phyloP scores from a whole-genome alignment of 345 rosid genomes.

The Microcos paniculata region DNA sequence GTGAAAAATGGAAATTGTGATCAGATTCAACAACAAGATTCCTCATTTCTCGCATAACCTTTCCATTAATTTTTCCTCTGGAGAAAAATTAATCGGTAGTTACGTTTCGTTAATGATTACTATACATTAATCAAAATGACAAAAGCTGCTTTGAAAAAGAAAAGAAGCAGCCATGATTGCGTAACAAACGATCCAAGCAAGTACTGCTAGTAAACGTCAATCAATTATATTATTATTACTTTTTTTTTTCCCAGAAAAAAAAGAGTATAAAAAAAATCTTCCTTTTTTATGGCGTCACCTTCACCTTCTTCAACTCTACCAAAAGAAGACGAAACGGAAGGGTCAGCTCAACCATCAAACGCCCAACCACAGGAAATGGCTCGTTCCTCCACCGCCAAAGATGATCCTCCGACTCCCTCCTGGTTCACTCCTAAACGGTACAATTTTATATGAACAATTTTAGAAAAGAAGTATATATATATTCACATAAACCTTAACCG shows the following conservation, averaged over 20 bases:
- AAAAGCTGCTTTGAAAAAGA: not conserved
- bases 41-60: too few species aligned
- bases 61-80: too few species aligned
- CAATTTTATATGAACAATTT: too few species aligned
- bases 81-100: too few species aligned
- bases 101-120: too few species aligned
- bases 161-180: not conserved
- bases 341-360: not conserved
- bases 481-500: not conserved
- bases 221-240: not conserved
- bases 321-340: not conserved
- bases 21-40: too few species aligned
- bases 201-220: not conserved
- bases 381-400: not conserved
- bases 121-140: too few species aligned
- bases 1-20: too few species aligned
- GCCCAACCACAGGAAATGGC: constrained; percentile 26
- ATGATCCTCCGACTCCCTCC: constrained; percentile 32
- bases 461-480: too few species aligned
- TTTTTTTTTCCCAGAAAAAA: too few species aligned
- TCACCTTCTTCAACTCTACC: not conserved
- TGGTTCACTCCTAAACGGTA: constrained; percentile 69
- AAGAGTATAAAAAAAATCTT: not conserved
- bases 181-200: not conserved
- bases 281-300: not conserved